Evolutionary conservation across 2,329 filamentous ascomycete genomes (phyloP).

Genomic region (Trichoderma breve): DNA sequence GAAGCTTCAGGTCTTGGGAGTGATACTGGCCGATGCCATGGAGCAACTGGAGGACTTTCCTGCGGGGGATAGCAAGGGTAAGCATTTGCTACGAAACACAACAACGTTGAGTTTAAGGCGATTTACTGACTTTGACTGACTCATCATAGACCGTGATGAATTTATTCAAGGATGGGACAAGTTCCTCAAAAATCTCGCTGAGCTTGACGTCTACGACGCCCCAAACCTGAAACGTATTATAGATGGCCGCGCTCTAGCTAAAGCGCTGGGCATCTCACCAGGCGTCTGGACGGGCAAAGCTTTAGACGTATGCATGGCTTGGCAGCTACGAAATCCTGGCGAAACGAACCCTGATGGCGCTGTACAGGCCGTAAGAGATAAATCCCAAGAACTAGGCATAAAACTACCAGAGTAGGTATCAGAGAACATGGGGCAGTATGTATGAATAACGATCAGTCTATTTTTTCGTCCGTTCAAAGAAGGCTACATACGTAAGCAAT

Average conservation of each 20-base stretch:
- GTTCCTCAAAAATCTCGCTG: conserved; percentile 55
- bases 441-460: background rate
- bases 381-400: conserved; percentile 52
- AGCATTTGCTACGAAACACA: background rate
- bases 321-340: conserved; percentile 81
- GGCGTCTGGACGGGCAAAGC: conserved; percentile 84
- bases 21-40: conserved; percentile 63
- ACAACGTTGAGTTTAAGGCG: background rate
- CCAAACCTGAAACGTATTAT: conserved; percentile 61
- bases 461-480: background rate
- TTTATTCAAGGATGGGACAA: conserved; percentile 52
- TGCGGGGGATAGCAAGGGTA: background rate
- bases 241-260: conserved; percentile 71
- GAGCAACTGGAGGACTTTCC: conserved; percentile 38
- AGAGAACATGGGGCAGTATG: background rate
- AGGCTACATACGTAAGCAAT: background rate
- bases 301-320: conserved; percentile 75
- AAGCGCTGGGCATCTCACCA: conserved; percentile 65
- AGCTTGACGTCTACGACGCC: conserved; percentile 57
- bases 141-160: conserved; percentile 40
- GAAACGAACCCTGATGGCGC: conserved; percentile 57
- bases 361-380: conserved; percentile 57
- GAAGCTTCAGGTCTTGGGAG: conserved; percentile 68
- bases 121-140: background rate
- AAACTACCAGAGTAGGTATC: background rate